Percentiles rank a stretch among this genome's conserved stretches.
Conservation (phyloP, 768 basidiomycete species). For the Tricholoma matsutake region DNA sequence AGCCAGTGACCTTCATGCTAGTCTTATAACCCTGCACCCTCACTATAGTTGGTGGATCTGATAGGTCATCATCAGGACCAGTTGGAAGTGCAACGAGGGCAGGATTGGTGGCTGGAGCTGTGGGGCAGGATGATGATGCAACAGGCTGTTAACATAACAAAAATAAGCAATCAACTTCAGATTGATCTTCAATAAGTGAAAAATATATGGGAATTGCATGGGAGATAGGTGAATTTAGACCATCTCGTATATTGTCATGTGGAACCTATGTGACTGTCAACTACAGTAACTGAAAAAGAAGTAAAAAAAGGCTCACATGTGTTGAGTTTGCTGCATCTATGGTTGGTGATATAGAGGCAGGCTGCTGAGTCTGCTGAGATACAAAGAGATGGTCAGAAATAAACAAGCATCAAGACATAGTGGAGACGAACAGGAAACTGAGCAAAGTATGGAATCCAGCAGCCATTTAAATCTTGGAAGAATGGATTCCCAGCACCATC, state of each 20-base stretch:
- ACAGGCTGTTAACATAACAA: background rate
- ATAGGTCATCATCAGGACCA: slow-evolving; percentile 4
- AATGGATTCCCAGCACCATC: background rate
- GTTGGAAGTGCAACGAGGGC: slow-evolving; percentile 2
- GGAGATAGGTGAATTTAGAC: background rate
- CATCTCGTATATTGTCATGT: background rate
- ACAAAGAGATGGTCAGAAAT: background rate
- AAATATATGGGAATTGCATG: background rate
- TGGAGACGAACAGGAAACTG: slow-evolving; percentile 3
- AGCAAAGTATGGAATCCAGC: slow-evolving; percentile 1
- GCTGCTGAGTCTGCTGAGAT: background rate
- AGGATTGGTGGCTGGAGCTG: slow-evolving; percentile 1
- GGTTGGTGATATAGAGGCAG: background rate
- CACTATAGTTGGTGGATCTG: slow-evolving; percentile 1
- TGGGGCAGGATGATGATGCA: background rate
- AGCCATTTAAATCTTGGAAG: slow-evolving; percentile 2
- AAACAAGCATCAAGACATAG: background rate
- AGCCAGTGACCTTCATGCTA: slow-evolving; percentile 2
- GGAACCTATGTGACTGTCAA: background rate
- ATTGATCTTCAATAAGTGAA: background rate
- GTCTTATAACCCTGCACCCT: slow-evolving; percentile 1
- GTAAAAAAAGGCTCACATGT: background rate
- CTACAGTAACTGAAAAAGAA: background rate
- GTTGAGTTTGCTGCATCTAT: background rate
- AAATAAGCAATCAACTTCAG: background rate